These are phyloP conservation scores for Eucalyptus coolabah DNA, from an alignment of 345 rosid genomes.

Conservation along the genomic window DNA sequence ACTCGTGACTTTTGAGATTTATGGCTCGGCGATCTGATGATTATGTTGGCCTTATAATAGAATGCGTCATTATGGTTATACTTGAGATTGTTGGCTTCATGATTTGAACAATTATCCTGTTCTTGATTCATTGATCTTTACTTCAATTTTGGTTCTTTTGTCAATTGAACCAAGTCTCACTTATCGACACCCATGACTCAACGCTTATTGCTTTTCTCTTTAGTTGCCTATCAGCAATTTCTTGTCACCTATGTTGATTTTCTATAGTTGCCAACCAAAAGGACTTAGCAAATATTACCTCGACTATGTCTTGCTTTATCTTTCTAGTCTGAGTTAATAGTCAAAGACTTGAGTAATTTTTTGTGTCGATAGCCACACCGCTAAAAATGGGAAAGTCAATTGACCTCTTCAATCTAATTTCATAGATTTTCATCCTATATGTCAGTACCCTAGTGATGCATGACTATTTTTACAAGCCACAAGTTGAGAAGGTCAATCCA, in stretches of 20 bases:
- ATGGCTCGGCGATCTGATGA: background rate
- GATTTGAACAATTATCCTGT: background rate
- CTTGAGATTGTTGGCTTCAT: background rate
- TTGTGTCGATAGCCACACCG: background rate
- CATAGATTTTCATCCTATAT: background rate
- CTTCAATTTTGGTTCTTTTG: background rate
- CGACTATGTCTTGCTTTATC: background rate
- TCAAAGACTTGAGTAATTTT: background rate
- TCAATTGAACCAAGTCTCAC: background rate
- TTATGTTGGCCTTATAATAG: background rate
- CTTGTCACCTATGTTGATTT: background rate
- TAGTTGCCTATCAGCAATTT: background rate
- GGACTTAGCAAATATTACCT: background rate
- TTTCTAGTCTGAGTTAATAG: background rate
- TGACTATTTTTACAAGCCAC: background rate
- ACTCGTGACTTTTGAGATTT: background rate
- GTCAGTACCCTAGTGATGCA: background rate
- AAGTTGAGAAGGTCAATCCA: background rate
- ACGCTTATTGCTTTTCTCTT: background rate
- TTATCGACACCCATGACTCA: background rate
- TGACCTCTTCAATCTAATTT: background rate
- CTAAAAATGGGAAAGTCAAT: background rate
- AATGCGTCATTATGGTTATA: background rate
- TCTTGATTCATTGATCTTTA: background rate
- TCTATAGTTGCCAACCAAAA: background rate